A percentile compares a stretch with the other conserved stretches of the same genome.
These are phyloP conservation scores for Neurospora cerealis DNA, from an alignment of 495 filamentous ascomycete species.

Conservation along the genomic window DNA sequence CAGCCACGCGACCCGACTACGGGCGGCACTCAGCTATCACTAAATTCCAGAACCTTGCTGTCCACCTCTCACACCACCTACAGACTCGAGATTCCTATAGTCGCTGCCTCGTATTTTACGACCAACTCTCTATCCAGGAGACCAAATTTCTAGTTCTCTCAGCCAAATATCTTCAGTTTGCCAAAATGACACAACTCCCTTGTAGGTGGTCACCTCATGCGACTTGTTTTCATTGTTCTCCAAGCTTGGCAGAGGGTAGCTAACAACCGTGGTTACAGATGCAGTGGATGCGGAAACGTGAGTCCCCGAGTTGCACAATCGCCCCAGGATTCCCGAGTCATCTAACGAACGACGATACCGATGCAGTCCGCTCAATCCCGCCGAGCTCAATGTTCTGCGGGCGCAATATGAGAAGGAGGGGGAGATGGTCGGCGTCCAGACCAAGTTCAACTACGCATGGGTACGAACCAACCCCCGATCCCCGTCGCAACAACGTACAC, in stretches of 20 bases:
- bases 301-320: slow-evolving; percentile 6
- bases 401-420: slow-evolving; percentile 94
- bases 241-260: neutral
- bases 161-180: neutral
- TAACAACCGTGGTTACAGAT: slow-evolving; percentile 46
- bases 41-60: neutral
- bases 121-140: neutral
- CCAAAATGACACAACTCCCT: slow-evolving; percentile 57
- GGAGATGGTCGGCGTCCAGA: slow-evolving; percentile 91
- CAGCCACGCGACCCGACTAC: neutral
- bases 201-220: slow-evolving; percentile 43
- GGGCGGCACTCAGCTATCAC: neutral
- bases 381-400: slow-evolving; percentile 83
- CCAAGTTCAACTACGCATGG: slow-evolving; percentile 99
- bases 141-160: neutral
- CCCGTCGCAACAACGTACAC: neutral
- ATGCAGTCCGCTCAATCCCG: slow-evolving; percentile 69
- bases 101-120: neutral
- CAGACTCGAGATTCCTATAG: neutral
- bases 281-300: slow-evolving; percentile 96
- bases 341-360: neutral
- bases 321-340: slow-evolving; percentile 1
- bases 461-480: neutral
- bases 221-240: neutral
- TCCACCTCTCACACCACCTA: neutral